A percentile compares a stretch with the other conserved stretches of the same genome.
These are phyloP conservation scores for Lolium multiflorum DNA, from an alignment of 176 grass and related monocot species.

Conservation along the genomic window DNA sequence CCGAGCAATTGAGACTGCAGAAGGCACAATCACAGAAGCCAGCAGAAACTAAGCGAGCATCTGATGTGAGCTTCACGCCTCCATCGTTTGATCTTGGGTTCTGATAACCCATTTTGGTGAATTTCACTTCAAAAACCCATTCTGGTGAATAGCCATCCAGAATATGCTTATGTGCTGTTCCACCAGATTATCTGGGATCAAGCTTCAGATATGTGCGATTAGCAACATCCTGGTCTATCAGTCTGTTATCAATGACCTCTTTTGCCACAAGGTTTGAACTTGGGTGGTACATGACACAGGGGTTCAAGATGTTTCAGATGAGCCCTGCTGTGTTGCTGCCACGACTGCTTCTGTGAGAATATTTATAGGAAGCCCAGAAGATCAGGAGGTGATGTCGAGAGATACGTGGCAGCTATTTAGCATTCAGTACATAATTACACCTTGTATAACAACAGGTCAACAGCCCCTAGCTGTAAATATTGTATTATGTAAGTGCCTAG, in stretches of 20 bases:
- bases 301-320: not conserved
- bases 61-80: slow-evolving; percentile 43
- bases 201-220: not conserved
- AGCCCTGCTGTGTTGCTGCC: not conserved
- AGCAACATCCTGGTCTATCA: not conserved
- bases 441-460: slow-evolving; percentile 20
- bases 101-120: slow-evolving; percentile 29
- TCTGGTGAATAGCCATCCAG: slow-evolving; percentile 24
- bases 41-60: slow-evolving; percentile 38
- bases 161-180: slow-evolving; percentile 27
- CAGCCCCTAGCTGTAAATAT: slow-evolving; percentile 32
- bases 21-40: slow-evolving; percentile 39
- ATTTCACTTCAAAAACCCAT: not conserved
- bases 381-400: not conserved
- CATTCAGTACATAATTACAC: slow-evolving; percentile 9
- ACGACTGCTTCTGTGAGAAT: not conserved
- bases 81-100: slow-evolving; percentile 67
- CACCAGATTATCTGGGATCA: not conserved
- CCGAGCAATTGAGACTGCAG: slow-evolving; percentile 55
- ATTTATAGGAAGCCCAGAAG: slow-evolving; percentile 10
- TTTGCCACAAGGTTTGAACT: not conserved
- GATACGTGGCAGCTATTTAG: not conserved
- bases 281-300: not conserved
- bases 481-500: not conserved
- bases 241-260: not conserved